phyloP scores from a whole-genome alignment of 805 yeast species.

The Citeromyces matritensis region DNA sequence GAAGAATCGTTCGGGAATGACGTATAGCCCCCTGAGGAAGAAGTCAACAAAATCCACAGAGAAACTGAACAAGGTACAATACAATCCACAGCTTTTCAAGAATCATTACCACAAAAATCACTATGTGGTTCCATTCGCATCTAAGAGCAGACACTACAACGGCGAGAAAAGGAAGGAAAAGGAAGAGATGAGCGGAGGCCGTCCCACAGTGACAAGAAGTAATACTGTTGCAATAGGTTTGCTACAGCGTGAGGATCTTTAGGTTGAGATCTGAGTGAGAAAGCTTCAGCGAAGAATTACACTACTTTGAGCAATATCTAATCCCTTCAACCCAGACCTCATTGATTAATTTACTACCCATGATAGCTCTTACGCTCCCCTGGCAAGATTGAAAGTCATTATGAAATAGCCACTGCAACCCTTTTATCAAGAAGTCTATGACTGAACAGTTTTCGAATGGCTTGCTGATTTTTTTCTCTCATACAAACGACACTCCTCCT shows the following conservation, averaged over 20 bases:
- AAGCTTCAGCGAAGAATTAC: no score
- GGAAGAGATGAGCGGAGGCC: not conserved
- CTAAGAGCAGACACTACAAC: conserved; percentile 18
- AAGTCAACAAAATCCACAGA: not conserved
- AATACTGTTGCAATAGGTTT: conserved; percentile 6
- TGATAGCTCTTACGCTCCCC: no score
- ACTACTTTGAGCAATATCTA: no score
- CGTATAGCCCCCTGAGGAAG: not conserved
- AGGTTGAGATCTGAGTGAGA: no score
- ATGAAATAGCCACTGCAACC: no score
- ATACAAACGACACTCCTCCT: no score
- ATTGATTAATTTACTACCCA: no score
- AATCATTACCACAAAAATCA: conserved; percentile 32
- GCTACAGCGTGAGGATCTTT: conserved; percentile 4
- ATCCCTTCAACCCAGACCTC: no score
- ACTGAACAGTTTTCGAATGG: no score
- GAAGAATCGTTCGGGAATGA: not conserved
- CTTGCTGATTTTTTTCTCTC: no score
- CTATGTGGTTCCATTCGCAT: conserved; percentile 20
- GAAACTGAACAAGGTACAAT: not conserved
- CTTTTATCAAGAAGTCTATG: no score
- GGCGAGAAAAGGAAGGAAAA: conserved; percentile 11
- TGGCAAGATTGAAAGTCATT: no score
- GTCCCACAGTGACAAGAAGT: not conserved
- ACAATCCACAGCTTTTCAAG: conserved; percentile 14